Conservation (phyloP, 441 rosid genomes). For the Brassica balearica region DNA sequence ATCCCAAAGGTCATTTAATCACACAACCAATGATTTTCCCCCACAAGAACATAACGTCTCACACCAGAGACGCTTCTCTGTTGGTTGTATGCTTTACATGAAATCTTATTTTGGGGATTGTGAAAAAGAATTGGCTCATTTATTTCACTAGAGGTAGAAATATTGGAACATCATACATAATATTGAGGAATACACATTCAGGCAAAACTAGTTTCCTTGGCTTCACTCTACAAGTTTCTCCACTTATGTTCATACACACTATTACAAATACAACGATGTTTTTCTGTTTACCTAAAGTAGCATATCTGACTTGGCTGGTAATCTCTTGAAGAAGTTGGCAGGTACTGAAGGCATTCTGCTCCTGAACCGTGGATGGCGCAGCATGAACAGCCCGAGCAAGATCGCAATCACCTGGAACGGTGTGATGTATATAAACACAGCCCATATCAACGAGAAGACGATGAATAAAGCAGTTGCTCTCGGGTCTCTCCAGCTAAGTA, state of each 20-base stretch:
- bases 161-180: constrained; percentile 29
- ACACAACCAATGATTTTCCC: constrained; percentile 34
- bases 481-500: constrained; percentile 79
- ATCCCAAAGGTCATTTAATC: constrained; percentile 41
- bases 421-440: constrained; percentile 63
- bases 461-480: constrained; percentile 70
- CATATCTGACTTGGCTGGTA: constrained; percentile 73
- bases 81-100: background rate
- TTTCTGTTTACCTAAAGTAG: constrained; percentile 55
- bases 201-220: constrained; percentile 38
- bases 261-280: constrained; percentile 34
- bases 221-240: constrained; percentile 37
- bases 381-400: constrained; percentile 58
- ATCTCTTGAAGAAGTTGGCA: constrained; percentile 80
- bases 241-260: constrained; percentile 34
- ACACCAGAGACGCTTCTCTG: background rate
- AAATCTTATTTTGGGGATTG: background rate
- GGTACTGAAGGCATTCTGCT: constrained; percentile 71
- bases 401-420: constrained; percentile 71
- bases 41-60: constrained; percentile 15
- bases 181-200: background rate
- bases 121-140: constrained; percentile 27
- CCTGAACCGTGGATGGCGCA: constrained; percentile 77
- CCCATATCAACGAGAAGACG: constrained; percentile 59
- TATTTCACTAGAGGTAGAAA: constrained; percentile 19